phyloP scores from a whole-genome alignment of 805 yeast genomes.

The Candida bentonensis region DNA sequence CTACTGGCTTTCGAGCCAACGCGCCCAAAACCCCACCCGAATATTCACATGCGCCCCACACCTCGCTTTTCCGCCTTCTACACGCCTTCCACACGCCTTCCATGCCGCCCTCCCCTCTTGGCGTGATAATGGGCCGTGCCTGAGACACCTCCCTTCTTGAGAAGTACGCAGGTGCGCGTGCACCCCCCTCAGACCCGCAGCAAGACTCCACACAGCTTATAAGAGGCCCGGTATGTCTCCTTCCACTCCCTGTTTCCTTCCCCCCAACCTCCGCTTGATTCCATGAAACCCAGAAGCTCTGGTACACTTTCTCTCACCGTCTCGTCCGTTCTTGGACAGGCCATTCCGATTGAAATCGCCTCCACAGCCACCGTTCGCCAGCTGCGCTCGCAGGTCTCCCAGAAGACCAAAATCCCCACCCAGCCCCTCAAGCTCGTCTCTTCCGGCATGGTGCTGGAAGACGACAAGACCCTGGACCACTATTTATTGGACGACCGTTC shows the following conservation, averaged over 20 bases:
- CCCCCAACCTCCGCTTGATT: background rate
- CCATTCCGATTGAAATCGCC: background rate
- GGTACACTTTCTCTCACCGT: background rate
- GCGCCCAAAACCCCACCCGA: too few species aligned
- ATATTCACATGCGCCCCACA: too few species aligned
- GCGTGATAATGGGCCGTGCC: too few species aligned
- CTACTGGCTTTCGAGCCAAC: too few species aligned
- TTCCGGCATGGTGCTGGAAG: conserved; percentile 1
- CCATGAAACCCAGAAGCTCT: background rate
- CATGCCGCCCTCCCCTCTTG: too few species aligned
- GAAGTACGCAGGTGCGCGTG: too few species aligned
- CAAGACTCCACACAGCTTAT: background rate
- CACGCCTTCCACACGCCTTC: too few species aligned
- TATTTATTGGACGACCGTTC: background rate
- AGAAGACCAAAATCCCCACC: background rate
- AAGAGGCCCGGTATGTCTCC: background rate
- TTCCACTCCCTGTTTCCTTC: background rate
- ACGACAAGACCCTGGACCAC: background rate
- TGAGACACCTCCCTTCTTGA: too few species aligned
- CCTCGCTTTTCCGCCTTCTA: too few species aligned
- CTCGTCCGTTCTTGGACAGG: background rate
- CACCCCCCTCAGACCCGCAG: background rate
- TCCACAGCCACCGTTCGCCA: background rate
- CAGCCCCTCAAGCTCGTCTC: background rate
- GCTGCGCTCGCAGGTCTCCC: background rate